These are phyloP conservation scores for Penicillium sp. DNA, from an alignment of 2,329 filamentous ascomycete species.

Conservation along the genomic window DNA sequence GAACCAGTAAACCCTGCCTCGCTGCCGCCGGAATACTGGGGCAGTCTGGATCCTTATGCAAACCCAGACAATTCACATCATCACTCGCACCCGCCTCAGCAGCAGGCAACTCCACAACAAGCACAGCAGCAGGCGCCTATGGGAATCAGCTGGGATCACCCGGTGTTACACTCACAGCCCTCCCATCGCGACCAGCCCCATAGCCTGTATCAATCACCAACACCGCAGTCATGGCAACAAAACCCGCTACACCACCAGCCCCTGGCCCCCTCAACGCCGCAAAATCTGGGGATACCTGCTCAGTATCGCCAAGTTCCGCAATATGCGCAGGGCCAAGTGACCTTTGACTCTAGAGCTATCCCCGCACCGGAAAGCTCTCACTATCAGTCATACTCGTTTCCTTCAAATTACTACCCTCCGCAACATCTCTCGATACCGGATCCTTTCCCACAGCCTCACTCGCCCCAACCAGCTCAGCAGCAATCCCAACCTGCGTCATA, in stretches of 20 bases:
- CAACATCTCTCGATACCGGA: slow-evolving; percentile 35
- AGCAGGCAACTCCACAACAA: slow-evolving; percentile 28
- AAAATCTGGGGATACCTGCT: slow-evolving; percentile 32
- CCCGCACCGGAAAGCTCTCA: slow-evolving; percentile 35
- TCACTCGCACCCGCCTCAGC: slow-evolving; percentile 29
- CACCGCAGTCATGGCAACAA: slow-evolving; percentile 40
- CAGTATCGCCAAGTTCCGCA: slow-evolving; percentile 39
- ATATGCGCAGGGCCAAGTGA: slow-evolving; percentile 37
- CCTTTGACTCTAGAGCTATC: slow-evolving; percentile 36
- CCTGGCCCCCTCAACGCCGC: slow-evolving; percentile 30
- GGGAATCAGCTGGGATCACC: slow-evolving; percentile 44
- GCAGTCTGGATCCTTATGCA: slow-evolving; percentile 40
- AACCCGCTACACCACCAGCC: slow-evolving; percentile 36
- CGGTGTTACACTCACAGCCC: slow-evolving; percentile 37
- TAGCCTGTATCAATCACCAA: slow-evolving; percentile 36
- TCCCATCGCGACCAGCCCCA: slow-evolving; percentile 35
- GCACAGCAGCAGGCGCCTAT: slow-evolving; percentile 31
- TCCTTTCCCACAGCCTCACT: slow-evolving; percentile 32
- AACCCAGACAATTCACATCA: slow-evolving; percentile 33
- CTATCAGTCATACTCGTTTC: slow-evolving; percentile 40
- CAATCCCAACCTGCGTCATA: slow-evolving; percentile 29
- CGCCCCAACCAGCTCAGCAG: slow-evolving; percentile 31
- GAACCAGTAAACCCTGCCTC: slow-evolving; percentile 36
- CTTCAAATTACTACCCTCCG: slow-evolving; percentile 37
- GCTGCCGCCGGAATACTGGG: slow-evolving; percentile 45